Percentiles rank a stretch among this genome's conserved stretches.
phyloP scores from a whole-genome alignment of 345 rosid species.

The Salix arbutifolia region DNA sequence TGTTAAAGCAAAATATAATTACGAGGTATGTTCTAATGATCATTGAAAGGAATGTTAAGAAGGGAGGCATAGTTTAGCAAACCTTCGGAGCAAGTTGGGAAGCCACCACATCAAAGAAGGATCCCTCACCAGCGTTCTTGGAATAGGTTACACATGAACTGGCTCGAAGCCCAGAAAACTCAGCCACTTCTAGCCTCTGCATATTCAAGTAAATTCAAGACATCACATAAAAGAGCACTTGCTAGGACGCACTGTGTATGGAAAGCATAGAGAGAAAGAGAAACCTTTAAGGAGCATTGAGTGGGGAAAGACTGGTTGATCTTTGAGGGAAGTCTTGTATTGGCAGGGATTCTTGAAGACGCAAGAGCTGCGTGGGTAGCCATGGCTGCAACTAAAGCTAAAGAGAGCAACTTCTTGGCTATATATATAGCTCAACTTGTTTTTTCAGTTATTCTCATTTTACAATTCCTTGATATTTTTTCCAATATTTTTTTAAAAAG shows the following conservation, averaged over 20 bases:
- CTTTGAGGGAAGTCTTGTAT: constrained; percentile 56
- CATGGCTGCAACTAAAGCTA: constrained; percentile 51
- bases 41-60: too few species aligned
- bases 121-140: constrained; percentile 41
- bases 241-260: neutral
- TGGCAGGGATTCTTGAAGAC: constrained; percentile 66
- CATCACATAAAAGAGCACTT: neutral
- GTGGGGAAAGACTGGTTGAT: constrained; percentile 53
- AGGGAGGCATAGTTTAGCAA: too few species aligned
- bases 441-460: neutral
- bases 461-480: constrained; percentile 10
- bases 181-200: constrained; percentile 71
- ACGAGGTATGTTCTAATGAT: neutral
- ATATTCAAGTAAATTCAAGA: neutral
- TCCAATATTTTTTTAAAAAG: neutral
- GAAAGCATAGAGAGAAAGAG: neutral
- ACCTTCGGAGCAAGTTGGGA: constrained; percentile 76
- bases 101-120: constrained; percentile 71
- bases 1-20: too few species aligned
- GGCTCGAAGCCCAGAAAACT: constrained; percentile 74
- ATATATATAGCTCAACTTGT: constrained; percentile 13
- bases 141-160: constrained; percentile 35
- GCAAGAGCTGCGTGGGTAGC: constrained; percentile 93
- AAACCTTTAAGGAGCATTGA: constrained; percentile 76
- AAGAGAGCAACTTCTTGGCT: constrained; percentile 4